Percentiles rank a stretch among this genome's conserved stretches.
Conservation (phyloP, 805 yeast genomes). For the Candida vartiovaarae region DNA sequence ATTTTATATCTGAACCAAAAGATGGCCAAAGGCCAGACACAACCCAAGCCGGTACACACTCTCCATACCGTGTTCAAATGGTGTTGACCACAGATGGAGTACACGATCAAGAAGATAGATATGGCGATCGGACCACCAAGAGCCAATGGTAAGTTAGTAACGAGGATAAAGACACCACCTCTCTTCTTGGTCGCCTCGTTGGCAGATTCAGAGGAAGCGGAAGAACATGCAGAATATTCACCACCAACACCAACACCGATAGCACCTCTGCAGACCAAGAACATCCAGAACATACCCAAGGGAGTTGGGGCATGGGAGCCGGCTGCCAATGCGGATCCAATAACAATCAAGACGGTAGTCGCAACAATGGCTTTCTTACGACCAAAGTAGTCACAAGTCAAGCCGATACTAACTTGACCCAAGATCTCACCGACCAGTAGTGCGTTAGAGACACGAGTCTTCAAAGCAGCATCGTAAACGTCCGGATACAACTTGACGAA, state of each 20-base stretch:
- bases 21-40: conserved; percentile 62
- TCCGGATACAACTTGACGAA: conserved; percentile 38
- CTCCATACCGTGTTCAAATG: conserved; percentile 57
- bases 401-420: conserved; percentile 62
- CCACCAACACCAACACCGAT: conserved; percentile 79
- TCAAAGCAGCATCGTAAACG: conserved; percentile 36
- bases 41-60: conserved; percentile 57
- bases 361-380: conserved; percentile 64
- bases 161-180: conserved; percentile 59
- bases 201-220: conserved; percentile 67
- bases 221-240: conserved; percentile 65
- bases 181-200: conserved; percentile 57
- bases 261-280: conserved; percentile 65
- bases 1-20: conserved; percentile 67
- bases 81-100: conserved; percentile 44
- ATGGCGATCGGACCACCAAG: conserved; percentile 78
- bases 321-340: conserved; percentile 62
- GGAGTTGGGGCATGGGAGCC: conserved; percentile 57
- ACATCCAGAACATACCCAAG: conserved; percentile 69
- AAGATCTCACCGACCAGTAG: conserved; percentile 62
- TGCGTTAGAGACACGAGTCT: conserved; percentile 64
- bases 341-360: conserved; percentile 53
- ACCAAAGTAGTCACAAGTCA: conserved; percentile 58
- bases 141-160: conserved; percentile 66
- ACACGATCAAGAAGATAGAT: conserved; percentile 59